Evolutionary conservation across 1,139 yeast species (phyloP).

Genomic region (Suhomyces maxii): DNA sequence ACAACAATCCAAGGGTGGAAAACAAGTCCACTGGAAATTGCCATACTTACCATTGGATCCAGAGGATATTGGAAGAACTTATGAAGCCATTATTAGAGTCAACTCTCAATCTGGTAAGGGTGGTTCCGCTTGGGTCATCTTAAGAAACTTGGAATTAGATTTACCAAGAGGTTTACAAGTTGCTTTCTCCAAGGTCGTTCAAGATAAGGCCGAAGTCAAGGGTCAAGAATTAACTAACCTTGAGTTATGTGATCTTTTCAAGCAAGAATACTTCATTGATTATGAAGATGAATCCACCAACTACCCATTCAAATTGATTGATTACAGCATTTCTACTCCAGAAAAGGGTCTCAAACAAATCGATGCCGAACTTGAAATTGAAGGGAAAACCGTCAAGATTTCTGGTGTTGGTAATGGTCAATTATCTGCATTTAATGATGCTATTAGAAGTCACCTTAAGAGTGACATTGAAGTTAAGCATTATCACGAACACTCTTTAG

Average conservation of each 20-base stretch:
- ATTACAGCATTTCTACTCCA: constrained; percentile 47
- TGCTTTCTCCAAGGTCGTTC: constrained; percentile 83
- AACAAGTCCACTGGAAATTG: constrained; percentile 63
- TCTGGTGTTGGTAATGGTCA: constrained; percentile 92
- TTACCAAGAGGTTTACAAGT: constrained; percentile 91
- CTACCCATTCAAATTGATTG: constrained; percentile 46
- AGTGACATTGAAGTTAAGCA: constrained; percentile 68
- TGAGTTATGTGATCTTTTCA: constrained; percentile 78
- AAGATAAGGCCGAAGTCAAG: constrained; percentile 71
- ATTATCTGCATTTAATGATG: constrained; percentile 84
- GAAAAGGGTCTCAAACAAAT: constrained; percentile 25
- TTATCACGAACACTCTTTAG: constrained; percentile 91
- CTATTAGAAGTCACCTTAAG: constrained; percentile 60
- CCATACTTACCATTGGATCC: constrained; percentile 98
- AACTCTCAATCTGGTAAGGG: constrained; percentile 98
- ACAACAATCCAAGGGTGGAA: constrained; percentile 32
- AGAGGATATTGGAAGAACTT: constrained; percentile 91
- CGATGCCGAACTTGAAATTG: constrained; percentile 41
- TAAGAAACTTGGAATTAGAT: constrained; percentile 84
- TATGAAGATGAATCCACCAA: constrained; percentile 36
- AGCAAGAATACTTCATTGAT: constrained; percentile 65
- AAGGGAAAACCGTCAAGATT: constrained; percentile 50
- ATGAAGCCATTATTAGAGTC: constrained; percentile 96
- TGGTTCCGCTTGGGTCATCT: constrained; percentile 97
- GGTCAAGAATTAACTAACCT: constrained; percentile 81